Conservation (phyloP, 345 rosid genomes). For the Murraya koenigii region DNA sequence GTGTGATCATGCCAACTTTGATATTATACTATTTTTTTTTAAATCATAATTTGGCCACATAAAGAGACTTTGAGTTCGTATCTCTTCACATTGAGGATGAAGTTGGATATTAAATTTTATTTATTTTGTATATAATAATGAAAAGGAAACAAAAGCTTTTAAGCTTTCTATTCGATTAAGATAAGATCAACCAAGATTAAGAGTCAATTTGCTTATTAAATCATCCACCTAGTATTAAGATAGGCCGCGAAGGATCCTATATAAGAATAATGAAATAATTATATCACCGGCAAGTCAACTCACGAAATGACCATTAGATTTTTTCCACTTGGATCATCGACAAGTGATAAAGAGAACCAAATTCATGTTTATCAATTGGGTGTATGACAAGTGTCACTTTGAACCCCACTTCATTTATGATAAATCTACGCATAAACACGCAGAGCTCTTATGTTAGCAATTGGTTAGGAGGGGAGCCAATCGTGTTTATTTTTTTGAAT, state of each 20-base stretch:
- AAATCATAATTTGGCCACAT: too few species aligned
- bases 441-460: not conserved
- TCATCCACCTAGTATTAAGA: not conserved
- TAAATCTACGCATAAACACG: not conserved
- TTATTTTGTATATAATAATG: too few species aligned
- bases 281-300: not conserved
- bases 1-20: too few species aligned
- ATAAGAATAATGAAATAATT: not conserved
- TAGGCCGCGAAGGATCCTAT: not conserved
- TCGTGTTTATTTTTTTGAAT: too few species aligned
- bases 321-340: slow-evolving; percentile 7
- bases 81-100: not conserved
- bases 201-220: not conserved
- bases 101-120: too few species aligned
- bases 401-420: not conserved
- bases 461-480: too few species aligned
- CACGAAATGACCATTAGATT: slow-evolving; percentile 3
- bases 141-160: not conserved
- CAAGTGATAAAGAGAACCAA: not conserved
- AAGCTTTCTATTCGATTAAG: not conserved
- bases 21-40: too few species aligned
- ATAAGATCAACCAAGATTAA: too few species aligned
- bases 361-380: not conserved
- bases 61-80: too few species aligned
- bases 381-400: not conserved